A percentile compares a stretch with the other conserved stretches of the same genome.
phyloP scores from a whole-genome alignment of 495 filamentous ascomycete species.

The Rostrohypoxylon terebratum region DNA sequence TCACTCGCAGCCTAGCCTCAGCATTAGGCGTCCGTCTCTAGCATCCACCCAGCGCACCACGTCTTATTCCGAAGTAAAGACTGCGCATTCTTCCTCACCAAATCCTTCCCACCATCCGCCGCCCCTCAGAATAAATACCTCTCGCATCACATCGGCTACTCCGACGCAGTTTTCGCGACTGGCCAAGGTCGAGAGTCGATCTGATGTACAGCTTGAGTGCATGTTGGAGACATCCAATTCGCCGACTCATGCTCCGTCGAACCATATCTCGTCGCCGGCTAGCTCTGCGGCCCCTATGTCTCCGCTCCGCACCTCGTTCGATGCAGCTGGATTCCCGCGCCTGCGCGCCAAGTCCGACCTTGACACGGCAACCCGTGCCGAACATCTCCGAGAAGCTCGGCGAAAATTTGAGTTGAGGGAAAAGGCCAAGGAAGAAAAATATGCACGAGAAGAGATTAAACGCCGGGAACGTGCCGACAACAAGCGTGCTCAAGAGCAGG shows the following conservation, averaged over 20 bases:
- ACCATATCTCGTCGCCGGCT: constrained; percentile 40
- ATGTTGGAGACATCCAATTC: constrained; percentile 51
- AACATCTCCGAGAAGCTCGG: constrained; percentile 63
- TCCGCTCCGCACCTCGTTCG: constrained; percentile 65
- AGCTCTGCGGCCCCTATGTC: constrained; percentile 55
- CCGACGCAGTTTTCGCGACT: constrained; percentile 52
- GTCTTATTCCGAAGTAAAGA: constrained; percentile 54
- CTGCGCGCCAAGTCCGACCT: constrained; percentile 65
- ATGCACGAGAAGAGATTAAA: constrained; percentile 65
- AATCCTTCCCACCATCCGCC: constrained; percentile 47
- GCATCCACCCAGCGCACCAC: constrained; percentile 57
- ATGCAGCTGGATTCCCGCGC: constrained; percentile 61
- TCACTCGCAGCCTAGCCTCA: constrained; percentile 44
- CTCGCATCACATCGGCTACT: constrained; percentile 47
- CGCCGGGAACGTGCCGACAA: constrained; percentile 61
- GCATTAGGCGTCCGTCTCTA: constrained; percentile 52
- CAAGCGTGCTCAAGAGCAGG: constrained; percentile 58
- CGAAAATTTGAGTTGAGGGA: constrained; percentile 66
- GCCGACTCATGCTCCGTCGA: constrained; percentile 25
- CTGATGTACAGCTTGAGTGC: constrained; percentile 53
- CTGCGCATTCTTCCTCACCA: constrained; percentile 36
- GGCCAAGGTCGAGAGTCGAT: constrained; percentile 57
- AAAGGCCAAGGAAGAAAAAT: constrained; percentile 66
- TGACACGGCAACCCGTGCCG: constrained; percentile 58
- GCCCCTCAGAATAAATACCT: constrained; percentile 59